Evolutionary conservation across 805 yeast species (phyloP), one percentile per base, ranked within the genome.

Genomic region (Barnettozyma siamensis): DNA sequence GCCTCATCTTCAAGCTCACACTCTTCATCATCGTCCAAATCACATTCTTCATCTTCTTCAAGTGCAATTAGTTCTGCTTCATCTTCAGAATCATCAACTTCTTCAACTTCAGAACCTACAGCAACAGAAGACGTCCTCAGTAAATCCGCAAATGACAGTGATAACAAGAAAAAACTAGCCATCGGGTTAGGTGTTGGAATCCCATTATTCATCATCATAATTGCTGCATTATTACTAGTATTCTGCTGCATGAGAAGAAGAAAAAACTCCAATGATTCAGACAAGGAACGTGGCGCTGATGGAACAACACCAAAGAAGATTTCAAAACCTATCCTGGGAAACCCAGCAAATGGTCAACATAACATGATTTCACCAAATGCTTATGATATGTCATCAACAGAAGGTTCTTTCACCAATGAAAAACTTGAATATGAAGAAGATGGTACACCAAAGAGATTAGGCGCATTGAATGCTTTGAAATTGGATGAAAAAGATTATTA

Each of bases 151-250:
- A 10, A 29, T 37, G 38, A 45, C 40, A 40, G n/a, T n/a, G n/a
- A 58, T 29, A 63, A 62, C 33, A 69, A 66, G 39, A 81, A 75
- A 49, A 73, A 75, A 3, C 67, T 86, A n/a, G 96, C 95, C 0
- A 84, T 91, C 56, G 95, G 89, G 1, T 73, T 89, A 45, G 97
- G 96, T 41, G 89, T 85, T n/a, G 86, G 83, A 2, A 72, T 93
- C 35, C 95, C 96, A 1, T 57, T 73, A 0, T 63, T 76, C 3
- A 72, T 72, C 2, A 51, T 84, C 0, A 51, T 79, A 8, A 49
- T 78, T 3, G 71, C 76, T 0, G 68, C 66, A 0, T 38, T 74
- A 1, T 26, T 80, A 2, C 37, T 87, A 5, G 64, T 82, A 46
- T 67, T 73, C 50, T 76, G 86, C 53, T 78, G 78, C 52, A 72